Evolutionary conservation across 2,329 filamentous ascomycete species (phyloP), one percentile per base, ranked within the genome.

Genomic region (Pleoardoris graminearum): DNA sequence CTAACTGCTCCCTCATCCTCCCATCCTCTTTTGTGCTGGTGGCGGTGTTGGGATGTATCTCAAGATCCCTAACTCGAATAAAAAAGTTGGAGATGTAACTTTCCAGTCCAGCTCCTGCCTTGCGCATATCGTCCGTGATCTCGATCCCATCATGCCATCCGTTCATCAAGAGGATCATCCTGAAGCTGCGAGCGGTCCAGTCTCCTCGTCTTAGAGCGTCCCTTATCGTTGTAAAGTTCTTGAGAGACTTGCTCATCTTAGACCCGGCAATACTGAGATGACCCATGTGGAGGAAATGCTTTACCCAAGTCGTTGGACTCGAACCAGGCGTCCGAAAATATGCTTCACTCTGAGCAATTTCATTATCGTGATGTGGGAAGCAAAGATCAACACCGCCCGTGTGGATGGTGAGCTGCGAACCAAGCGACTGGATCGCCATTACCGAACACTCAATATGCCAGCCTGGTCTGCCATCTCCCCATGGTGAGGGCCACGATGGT

Each of bases 281-380:
- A 0, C 93, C 93, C 88, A 95, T 97, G 69, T 97, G 93, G 14
- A 97, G 70, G 76, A 97, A 97, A 76, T 97, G 96, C 70, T 94
- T 96, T 45, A 96, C 89, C 93, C 93, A 96, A n/a, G n/a, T n/a
- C n/a, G n/a, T n/a, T n/a, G n/a, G n/a, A n/a, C n/a, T n/a, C n/a
- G n/a, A n/a, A n/a, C n/a, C n/a, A n/a, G n/a, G n/a, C n/a, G n/a
- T n/a, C n/a, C n/a, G n/a, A n/a, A n/a, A 95, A 72, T 90, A 93
- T n/a, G 90, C 91, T 72, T 95, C 91, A 58, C 87, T 91, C 73
- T 96, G 91, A 0, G 91, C 91, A 60, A 96, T 76, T 72, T 96
- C 93, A 63, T 96, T 97, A 39, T 69, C 72, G 94, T 69, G 66
- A 48, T 92, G 73, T 92, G 92, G 71, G 95, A 92, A 2, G 91